A percentile compares a stretch with the other conserved stretches of the same genome.
Conservation (phyloP, 257 asterid species). For the Solanum chilense region DNA sequence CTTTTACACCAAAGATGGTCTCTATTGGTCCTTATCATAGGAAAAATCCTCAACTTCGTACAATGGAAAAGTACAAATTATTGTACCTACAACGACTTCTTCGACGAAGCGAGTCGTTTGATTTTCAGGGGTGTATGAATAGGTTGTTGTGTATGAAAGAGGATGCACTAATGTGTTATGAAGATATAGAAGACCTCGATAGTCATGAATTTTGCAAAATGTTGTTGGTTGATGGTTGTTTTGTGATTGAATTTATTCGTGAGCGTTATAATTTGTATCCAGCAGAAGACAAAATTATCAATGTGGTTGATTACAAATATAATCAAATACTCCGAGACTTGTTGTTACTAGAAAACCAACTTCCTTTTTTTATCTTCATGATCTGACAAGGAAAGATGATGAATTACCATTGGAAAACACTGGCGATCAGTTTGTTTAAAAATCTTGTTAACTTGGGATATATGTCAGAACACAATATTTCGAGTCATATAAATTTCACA, state of each 20-base stretch:
- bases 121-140: too few relatives aligned
- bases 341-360: not conserved
- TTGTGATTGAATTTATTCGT: conserved; percentile 4
- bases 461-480: accelerated
- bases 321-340: not conserved
- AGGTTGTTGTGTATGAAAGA: not conserved
- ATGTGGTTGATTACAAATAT: not conserved
- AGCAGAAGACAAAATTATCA: too few relatives aligned
- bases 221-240: conserved; percentile 7
- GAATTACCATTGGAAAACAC: too few relatives aligned
- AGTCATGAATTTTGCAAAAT: not conserved
- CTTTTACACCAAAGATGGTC: conserved; percentile 1
- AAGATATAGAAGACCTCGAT: not conserved
- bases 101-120: too few relatives aligned
- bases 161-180: not conserved
- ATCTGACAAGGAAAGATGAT: too few relatives aligned
- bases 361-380: not conserved
- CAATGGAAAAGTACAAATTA: too few relatives aligned
- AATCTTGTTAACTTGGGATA: too few relatives aligned
- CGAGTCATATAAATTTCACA: too few relatives aligned
- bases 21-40: conserved; percentile 2
- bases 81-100: too few relatives aligned
- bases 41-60: not conserved
- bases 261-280: too few relatives aligned
- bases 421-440: too few relatives aligned